Evolutionary conservation across 192 early-diverging fungal species (phyloP), one percentile per base, ranked within the genome.

Genomic region (Funneliformis geosporum): DNA sequence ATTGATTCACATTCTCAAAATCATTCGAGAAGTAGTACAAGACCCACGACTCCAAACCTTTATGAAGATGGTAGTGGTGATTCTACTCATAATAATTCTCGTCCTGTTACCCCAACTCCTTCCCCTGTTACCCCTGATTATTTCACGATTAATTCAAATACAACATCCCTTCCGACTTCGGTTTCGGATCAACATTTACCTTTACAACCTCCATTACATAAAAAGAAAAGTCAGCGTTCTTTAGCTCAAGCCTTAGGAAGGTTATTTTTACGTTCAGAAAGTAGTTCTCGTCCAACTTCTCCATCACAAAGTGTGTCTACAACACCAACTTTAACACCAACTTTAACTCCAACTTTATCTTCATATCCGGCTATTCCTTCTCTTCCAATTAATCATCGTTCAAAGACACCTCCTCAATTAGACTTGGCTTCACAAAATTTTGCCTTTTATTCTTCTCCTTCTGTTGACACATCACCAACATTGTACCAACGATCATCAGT

Each of bases 221-320:
- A 69, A 27, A 74, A 74, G 46, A 74, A 59, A 27, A 74, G 73
- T 60, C 46, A 50, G 38, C 73, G 73, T 60, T 60, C 47, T 12
- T 50, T 74, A 27, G 73, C 70, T 10, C 70, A 72, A 47, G 44
- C 70, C 12, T 12, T 74, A 28, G 73, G 47, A 25, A 44, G 73
- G 9, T 33, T 50, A 21, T 28, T 74, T 25, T 47, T 38, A 27
- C 44, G 73, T 16, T 43, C n/a, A 7, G 73, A 74, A n/a, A 38
- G 5, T 59, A 38, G 10, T 4, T 42, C 67, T 43, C 33, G n/a
- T n/a, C 10, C 21, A 42, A 16, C 18, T 69, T 40, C 67, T 43
- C 39, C 67, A 39, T n/a, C 38, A 11, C 73, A 47, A 47, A 55
- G 50, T 55, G 50, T 18, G 6, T 55, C 50, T 55, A 38, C 40